phyloP scores from a whole-genome alignment of 148 eudicot species.

The Selenicereus undatus region DNA sequence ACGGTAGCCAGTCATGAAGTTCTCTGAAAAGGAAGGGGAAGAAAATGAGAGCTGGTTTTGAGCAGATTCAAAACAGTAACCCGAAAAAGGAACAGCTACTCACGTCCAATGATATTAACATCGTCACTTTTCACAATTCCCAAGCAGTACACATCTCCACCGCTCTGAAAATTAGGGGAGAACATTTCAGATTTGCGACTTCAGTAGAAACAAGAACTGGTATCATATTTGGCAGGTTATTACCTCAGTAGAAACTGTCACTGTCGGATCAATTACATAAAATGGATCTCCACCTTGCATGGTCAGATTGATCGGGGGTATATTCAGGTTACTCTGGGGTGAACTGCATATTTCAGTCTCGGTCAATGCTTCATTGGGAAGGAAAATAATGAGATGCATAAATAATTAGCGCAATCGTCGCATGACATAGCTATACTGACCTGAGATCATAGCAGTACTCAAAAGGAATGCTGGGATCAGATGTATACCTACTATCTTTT shows the following conservation, averaged over 20 bases:
- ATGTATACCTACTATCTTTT: conserved; percentile 44
- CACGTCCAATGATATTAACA: conserved; percentile 46
- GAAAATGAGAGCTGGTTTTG: background rate
- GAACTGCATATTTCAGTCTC: conserved; percentile 24
- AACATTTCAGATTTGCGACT: background rate
- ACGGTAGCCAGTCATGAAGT: conserved; percentile 85
- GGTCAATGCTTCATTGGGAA: conserved; percentile 11
- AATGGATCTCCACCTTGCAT: conserved; percentile 66
- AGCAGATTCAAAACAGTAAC: no score
- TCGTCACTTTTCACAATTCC: conserved; percentile 65
- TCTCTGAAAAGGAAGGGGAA: conserved; percentile 47
- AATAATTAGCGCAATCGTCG: background rate
- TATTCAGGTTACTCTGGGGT: background rate
- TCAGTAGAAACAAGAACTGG: background rate
- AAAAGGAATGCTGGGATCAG: conserved; percentile 55
- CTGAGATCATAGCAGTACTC: conserved; percentile 74
- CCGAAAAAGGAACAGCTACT: conserved; percentile 8
- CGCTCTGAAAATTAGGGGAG: conserved; percentile 34
- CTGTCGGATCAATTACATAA: conserved; percentile 39
- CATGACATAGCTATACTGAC: conserved; percentile 26
- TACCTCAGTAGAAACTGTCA: conserved; percentile 35
- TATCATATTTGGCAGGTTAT: conserved; percentile 9
- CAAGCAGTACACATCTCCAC: conserved; percentile 50
- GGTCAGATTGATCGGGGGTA: conserved; percentile 45
- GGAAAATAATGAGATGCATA: background rate